Evolutionary conservation across 805 yeast genomes (phyloP), one percentile per base, ranked within the genome.

Genomic region (Cyberlindnera suaveolens): DNA sequence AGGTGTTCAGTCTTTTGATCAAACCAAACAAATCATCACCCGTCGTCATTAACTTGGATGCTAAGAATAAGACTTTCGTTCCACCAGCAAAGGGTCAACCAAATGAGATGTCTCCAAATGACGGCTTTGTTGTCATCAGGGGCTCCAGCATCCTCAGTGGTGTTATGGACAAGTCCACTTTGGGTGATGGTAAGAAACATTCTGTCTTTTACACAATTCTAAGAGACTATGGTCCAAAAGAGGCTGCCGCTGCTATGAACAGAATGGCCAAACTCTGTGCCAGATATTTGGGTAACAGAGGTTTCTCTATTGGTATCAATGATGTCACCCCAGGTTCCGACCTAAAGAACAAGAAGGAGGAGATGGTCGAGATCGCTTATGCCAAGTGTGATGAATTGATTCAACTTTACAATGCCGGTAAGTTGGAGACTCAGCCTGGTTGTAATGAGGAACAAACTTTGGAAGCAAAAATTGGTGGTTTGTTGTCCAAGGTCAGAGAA

Each of bases 251-350:
- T 20, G 96, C 98, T 6, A 93, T 93, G 99, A 91, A 95, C 65
- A 74, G 99, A 62, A 90, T 93, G 98, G 96, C 99, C n/a, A 95
- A 95, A 66, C 67, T 95, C 55, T 90, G 98, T 73, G 98, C 99
- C 1, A 73, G 99, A 57, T 93, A 67, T 63, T 71, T 93, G 58
- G 99, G 98, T 47, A 87, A 90, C 58, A 74, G 97, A 44, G 99
- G 99, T 0, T 93, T 93, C 57, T 88, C 96, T 1, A 95, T 93
- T 61, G 99, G 99, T 66, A 90, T 93, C 56, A 84, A 82, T 54
- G 99, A 93, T 66, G 99, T 93, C 34, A 93, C 96, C 2, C 99
- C 99, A 1, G 96, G 95, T 29, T 66, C 62, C 8, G 82, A 83
- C 40, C 76, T 93, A 63, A 85, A 78, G 52, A 65, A 68, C 26